phyloP scores from a whole-genome alignment of 345 rosid genomes.

The thale cress (Arabidopsis thaliana) region DNA sequence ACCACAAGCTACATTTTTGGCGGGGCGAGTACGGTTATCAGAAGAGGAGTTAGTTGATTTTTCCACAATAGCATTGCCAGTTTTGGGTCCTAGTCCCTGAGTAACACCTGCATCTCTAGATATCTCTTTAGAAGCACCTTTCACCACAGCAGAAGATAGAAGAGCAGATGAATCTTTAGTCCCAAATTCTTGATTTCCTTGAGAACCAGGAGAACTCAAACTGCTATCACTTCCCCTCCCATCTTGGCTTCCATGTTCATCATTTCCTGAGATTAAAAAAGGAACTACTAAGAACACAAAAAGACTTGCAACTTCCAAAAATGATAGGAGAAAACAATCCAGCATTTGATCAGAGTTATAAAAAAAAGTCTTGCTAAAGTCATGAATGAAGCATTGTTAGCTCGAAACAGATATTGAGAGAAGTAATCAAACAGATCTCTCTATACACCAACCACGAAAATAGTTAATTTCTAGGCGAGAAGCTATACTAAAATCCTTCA shows the following conservation, averaged over 20 bases:
- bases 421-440: constrained; percentile 21
- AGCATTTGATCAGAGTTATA: not conserved
- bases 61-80: constrained; percentile 47
- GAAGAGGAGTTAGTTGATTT: constrained; percentile 32
- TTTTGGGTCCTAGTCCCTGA: constrained; percentile 40
- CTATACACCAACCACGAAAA: constrained; percentile 4
- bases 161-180: constrained; percentile 44
- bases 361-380: constrained; percentile 11
- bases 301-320: not conserved
- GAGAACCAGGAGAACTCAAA: constrained; percentile 62
- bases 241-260: constrained; percentile 62
- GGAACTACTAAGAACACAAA: constrained; percentile 8
- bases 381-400: constrained; percentile 18
- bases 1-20: constrained; percentile 38
- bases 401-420: constrained; percentile 15
- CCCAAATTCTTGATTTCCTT: constrained; percentile 53
- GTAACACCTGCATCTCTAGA: constrained; percentile 42
- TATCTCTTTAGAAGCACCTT: constrained; percentile 41
- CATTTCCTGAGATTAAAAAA: constrained; percentile 54
- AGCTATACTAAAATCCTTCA: constrained; percentile 3
- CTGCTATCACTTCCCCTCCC: constrained; percentile 78
- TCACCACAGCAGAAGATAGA: constrained; percentile 42
- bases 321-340: not conserved
- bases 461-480: not conserved
- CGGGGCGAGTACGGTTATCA: constrained; percentile 39